Base-by-base conservation (phyloP, 257 asterid genomes). In the Lantana camara region DNA sequence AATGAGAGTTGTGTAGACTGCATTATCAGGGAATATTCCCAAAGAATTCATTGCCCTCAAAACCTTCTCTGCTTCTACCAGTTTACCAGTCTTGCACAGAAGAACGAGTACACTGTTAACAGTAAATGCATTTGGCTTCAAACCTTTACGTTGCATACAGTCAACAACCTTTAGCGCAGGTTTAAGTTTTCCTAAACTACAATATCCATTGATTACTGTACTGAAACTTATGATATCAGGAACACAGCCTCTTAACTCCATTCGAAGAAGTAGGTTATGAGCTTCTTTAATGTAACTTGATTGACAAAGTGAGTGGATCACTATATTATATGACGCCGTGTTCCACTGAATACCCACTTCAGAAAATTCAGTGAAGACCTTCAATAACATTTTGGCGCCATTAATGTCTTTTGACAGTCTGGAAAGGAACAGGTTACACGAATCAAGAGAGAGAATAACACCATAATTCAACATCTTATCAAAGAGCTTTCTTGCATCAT, bases 161-260 rank as follows among this genome's bases (percentile, higher is more conserved):
- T 85, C 75, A 20, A 80, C 61, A 54, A 88, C 71, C 73, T 74
- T 90, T 46, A 81, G 70, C 77, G 77, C 85, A 21, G 47, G 19
- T 30, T 67, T 77, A 70, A 90, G 85, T 46, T 85, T 86, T 72
- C 84, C 90, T 29, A 75, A 61, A 38, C 54, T 73, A 72, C 91
- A 80, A 68, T 93, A 93, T 59, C 97, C 99, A 73, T 83, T 77
- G 59, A 90, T 80, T 54, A 93, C 69, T 42, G 95, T 88, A 74
- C 91, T 93, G 75, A 84, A 86, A 80, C 97, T 90, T 68, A 88
- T 79, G 67, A 77, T 73, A 80, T 90, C 96, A 40, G 99, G 95
- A 60, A 57, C n/a, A 62, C 84, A 88, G 22, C 96, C 99, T 71
- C 87, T 69, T 32, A 66, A 77, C 62, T 81, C 95, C 89, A 93